Evolutionary conservation across 192 early-diverging fungal genomes (phyloP).

Genomic region (Rhizophagus sp.): DNA sequence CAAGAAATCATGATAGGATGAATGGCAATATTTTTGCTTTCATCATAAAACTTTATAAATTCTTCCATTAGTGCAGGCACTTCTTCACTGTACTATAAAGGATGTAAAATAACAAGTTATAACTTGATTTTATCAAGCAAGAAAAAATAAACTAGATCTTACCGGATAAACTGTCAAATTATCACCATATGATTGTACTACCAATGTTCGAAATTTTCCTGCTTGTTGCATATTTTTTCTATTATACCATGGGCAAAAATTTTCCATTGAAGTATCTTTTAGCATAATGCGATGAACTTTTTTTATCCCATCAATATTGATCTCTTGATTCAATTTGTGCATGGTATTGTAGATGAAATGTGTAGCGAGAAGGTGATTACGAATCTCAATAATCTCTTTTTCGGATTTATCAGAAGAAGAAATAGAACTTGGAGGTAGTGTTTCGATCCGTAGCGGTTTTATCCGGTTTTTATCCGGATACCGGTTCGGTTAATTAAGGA

Average conservation of each 20-base stretch:
- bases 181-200: slow-evolving; percentile 25
- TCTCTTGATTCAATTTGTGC: slow-evolving; percentile 11
- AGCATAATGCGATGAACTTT: slow-evolving; percentile 16
- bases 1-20: slow-evolving; percentile 26
- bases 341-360: slow-evolving; percentile 3
- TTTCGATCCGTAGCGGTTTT: too few species aligned
- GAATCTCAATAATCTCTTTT: slow-evolving; percentile 16
- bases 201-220: slow-evolving; percentile 24
- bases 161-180: slow-evolving; percentile 29
- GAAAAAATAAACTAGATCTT: slow-evolving; percentile 16
- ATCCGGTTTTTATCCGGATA: too few species aligned
- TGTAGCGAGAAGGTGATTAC: slow-evolving; percentile 23
- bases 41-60: slow-evolving; percentile 15
- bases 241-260: background rate
- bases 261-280: slow-evolving; percentile 18
- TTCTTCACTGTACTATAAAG: slow-evolving; percentile 18
- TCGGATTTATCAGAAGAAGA: slow-evolving; percentile 29
- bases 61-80: slow-evolving; percentile 11
- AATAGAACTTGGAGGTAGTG: background rate
- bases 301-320: slow-evolving; percentile 21
- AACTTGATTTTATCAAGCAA: background rate
- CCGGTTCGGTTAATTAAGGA: too few species aligned
- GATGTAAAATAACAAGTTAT: slow-evolving; percentile 9
- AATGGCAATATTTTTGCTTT: background rate
- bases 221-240: slow-evolving; percentile 16